Conservation (phyloP, 1,284 basidiomycete species). For the Athelia sp. region DNA sequence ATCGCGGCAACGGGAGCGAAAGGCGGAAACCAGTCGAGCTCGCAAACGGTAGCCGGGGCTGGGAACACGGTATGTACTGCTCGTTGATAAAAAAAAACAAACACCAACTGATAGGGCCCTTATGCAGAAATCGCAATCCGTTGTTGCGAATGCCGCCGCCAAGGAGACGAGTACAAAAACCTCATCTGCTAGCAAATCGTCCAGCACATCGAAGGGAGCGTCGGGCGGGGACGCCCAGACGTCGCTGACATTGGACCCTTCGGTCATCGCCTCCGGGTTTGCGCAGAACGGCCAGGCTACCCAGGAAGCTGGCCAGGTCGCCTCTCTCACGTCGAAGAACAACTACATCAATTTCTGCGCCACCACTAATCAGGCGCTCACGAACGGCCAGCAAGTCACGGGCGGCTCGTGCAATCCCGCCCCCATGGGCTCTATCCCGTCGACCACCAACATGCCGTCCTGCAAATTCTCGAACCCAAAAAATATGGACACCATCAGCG, state of each 20-base stretch:
- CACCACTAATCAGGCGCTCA: slow-evolving; percentile 29
- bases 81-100: not conserved
- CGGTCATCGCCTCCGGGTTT: slow-evolving; percentile 41
- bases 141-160: slow-evolving; percentile 18
- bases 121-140: slow-evolving; percentile 11
- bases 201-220: slow-evolving; percentile 10
- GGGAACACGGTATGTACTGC: not conserved
- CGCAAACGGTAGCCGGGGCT: not conserved
- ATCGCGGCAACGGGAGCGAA: slow-evolving; percentile 35
- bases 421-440: slow-evolving; percentile 48
- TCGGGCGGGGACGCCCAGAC: slow-evolving; percentile 25
- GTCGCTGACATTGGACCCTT: slow-evolving; percentile 38
- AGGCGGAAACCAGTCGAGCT: slow-evolving; percentile 2
- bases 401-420: slow-evolving; percentile 58
- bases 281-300: slow-evolving; percentile 38
- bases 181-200: slow-evolving; percentile 24
- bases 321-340: slow-evolving; percentile 44
- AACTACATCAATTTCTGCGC: slow-evolving; percentile 53
- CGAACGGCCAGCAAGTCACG: slow-evolving; percentile 39
- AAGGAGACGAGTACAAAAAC: slow-evolving; percentile 23
- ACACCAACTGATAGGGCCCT: not conserved
- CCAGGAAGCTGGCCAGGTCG: slow-evolving; percentile 29
- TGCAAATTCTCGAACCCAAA: slow-evolving; percentile 49
- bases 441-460: slow-evolving; percentile 44
- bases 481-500: slow-evolving; percentile 38